Base-by-base conservation (phyloP, 1,139 yeast genomes). In the Meyerozyma smithsonii region DNA sequence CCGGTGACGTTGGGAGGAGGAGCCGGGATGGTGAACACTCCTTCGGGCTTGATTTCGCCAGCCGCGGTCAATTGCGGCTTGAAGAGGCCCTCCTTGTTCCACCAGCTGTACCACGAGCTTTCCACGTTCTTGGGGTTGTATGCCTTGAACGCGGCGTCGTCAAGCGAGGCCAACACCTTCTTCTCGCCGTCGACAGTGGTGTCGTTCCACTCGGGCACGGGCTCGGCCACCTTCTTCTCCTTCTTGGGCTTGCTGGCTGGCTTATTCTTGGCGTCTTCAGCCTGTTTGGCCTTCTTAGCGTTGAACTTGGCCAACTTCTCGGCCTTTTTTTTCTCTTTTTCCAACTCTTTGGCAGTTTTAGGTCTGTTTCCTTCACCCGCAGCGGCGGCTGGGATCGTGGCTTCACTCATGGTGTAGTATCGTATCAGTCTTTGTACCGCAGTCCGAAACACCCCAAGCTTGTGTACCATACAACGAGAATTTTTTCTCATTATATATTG, bases 1-100 rank as follows among this genome's bases (percentile, higher is more conserved):
- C 99, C 98, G 36, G 99, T 92, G 50, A 94, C 96, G 60, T 92
- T 92, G 58, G 98, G 98, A 47, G 99, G 99, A 36, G 98, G 98
- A 18, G 96, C 95, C 32, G 98, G 97, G 54, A 92, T 87, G 47
- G 86, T 77, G 65, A 92, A 92, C 19, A 73, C 61, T 49, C 97
- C 97, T 59, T 81, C 90, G 33, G 92, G 84, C 61, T 84, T 84
- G 49, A 79, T 58, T 40, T 82, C 68, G 37, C 97, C 97, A 51
- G 81, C 81, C 42, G 68, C 76, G 36, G 83, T 75, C 51, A 84
- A 80, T 61, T 86, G 88, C 14, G 99, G 98, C 65, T 84, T 83
- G 56, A 92, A 92, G 54, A 78, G 81, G 16, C 94, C 95, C 62
- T 86, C 76, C 56, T 84, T 74, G 48, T 79, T 84, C 99, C 99